A percentile compares a stretch with the other conserved stretches of the same genome.
These are phyloP conservation scores for Linum tenue DNA, from an alignment of 345 rosid genomes.

Conservation along the genomic window DNA sequence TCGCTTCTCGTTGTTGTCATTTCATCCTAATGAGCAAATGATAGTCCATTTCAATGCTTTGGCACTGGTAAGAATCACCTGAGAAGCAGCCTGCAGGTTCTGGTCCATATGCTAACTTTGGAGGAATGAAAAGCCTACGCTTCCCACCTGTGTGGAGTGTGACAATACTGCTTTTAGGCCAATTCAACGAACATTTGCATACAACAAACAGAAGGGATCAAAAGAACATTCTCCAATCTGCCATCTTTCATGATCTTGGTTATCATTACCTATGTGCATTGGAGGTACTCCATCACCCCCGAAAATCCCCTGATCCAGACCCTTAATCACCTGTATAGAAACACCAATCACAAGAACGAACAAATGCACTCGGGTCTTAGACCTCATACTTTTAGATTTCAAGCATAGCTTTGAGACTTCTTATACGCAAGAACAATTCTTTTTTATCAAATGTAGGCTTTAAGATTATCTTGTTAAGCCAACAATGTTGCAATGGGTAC, in stretches of 20 bases:
- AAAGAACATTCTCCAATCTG: not conserved
- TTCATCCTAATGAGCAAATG: slow-evolving; percentile 2
- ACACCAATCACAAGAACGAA: too few species aligned
- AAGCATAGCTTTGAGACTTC: not conserved
- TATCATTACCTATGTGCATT: slow-evolving; percentile 60
- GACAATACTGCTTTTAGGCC: not conserved
- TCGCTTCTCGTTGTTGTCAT: too few species aligned
- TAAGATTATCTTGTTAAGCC: not conserved
- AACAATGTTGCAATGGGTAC: not conserved
- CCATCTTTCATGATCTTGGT: not conserved
- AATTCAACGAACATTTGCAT: too few species aligned
- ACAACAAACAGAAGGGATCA: not conserved
- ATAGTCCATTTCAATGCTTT: not conserved
- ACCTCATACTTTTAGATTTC: not conserved
- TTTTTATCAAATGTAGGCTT: not conserved
- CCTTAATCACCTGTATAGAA: slow-evolving; percentile 56
- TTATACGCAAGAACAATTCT: too few species aligned
- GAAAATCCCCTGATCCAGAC: slow-evolving; percentile 84
- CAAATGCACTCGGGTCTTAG: too few species aligned
- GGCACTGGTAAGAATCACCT: slow-evolving; percentile 30
- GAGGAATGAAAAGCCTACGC: slow-evolving; percentile 85
- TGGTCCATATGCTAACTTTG: slow-evolving; percentile 82
- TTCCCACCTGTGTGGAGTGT: slow-evolving; percentile 47
- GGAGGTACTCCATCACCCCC: slow-evolving; percentile 95
- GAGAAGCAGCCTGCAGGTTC: slow-evolving; percentile 97